phyloP scores from a whole-genome alignment of 1,284 basidiomycete species.

The Chondrostereum purpureum region DNA sequence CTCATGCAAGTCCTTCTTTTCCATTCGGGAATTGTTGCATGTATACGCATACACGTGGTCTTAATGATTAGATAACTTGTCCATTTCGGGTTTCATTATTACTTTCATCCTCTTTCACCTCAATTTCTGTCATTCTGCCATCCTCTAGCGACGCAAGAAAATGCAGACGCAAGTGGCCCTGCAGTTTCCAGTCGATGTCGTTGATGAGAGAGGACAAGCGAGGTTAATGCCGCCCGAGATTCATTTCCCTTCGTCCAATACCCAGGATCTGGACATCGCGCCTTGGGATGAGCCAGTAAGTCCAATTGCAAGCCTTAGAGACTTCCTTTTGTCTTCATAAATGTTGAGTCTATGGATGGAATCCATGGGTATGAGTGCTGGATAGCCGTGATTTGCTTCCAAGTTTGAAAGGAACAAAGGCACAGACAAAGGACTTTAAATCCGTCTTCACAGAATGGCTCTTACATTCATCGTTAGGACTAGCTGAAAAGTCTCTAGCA shows the following conservation, averaged over 20 bases:
- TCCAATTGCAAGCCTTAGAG: neutral
- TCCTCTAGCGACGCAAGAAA: neutral
- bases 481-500: too few species aligned
- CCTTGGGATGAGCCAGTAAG: slow-evolving; percentile 6
- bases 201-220: neutral
- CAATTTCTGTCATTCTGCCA: neutral
- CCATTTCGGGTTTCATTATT: neutral
- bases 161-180: neutral
- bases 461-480: too few species aligned
- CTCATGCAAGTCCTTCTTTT: too few species aligned
- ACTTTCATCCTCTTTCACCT: neutral
- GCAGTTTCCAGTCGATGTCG: neutral
- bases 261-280: slow-evolving; percentile 1
- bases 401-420: neutral
- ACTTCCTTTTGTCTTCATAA: slow-evolving; percentile 1
- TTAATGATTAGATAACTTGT: neutral
- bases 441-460: neutral
- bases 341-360: too few species aligned
- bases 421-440: neutral
- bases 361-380: neutral
- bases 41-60: too few species aligned
- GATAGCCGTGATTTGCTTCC: neutral
- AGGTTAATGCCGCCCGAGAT: neutral
- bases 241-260: neutral
- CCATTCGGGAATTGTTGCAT: too few species aligned